These are phyloP conservation scores for Vickermania spadyakhi DNA, from an alignment of 208 protist genomes.

Conservation along the genomic window DNA sequence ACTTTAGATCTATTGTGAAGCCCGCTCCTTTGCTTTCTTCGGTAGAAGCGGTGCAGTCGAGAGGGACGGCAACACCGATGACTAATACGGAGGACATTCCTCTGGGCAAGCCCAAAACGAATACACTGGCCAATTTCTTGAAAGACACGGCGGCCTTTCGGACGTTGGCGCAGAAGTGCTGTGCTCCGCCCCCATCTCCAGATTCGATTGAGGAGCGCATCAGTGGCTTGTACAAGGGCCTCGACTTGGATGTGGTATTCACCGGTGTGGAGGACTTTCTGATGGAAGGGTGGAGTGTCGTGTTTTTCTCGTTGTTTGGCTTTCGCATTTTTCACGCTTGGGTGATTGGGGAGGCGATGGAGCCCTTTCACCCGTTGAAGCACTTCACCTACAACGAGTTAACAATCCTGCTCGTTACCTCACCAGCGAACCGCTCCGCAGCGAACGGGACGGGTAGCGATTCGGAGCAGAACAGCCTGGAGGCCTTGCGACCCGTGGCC, in stretches of 20 bases:
- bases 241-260: constrained; percentile 43
- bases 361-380: constrained; percentile 15
- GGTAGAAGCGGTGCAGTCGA: neutral
- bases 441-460: neutral
- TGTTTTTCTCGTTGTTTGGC: constrained; percentile 28
- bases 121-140: constrained; percentile 3
- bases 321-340: constrained; percentile 39
- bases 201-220: constrained; percentile 8
- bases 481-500: constrained; percentile 5
- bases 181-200: neutral
- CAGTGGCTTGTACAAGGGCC: constrained; percentile 21
- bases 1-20: neutral
- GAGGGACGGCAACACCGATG: neutral
- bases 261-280: constrained; percentile 23
- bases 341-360: constrained; percentile 14
- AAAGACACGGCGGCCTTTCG: neutral
- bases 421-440: neutral
- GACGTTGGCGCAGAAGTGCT: neutral
- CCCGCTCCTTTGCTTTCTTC: neutral
- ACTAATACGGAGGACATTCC: neutral
- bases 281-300: constrained; percentile 20
- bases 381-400: constrained; percentile 42
- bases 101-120: neutral
- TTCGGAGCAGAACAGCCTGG: neutral
- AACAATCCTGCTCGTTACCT: constrained; percentile 13